Percentiles rank a stretch among this genome's conserved stretches.
Evolutionary conservation across 768 basidiomycete genomes (phyloP).

Genomic region (Trametes villosa): DNA sequence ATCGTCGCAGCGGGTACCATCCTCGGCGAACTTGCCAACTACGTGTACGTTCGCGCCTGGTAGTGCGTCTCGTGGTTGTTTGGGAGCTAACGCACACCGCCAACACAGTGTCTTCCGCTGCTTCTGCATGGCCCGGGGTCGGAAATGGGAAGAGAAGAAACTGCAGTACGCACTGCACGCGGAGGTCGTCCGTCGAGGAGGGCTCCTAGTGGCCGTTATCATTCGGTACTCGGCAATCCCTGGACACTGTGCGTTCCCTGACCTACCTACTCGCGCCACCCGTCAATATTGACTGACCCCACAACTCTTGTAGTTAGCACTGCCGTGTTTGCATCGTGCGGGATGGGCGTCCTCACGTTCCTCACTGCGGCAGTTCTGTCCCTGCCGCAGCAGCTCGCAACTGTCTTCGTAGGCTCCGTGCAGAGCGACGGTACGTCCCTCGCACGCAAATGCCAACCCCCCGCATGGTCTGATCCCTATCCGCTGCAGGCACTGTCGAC

Average conservation of each 20-base stretch:
- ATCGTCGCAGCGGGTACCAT: constrained; percentile 85
- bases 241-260: constrained; percentile 65
- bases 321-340: constrained; percentile 84
- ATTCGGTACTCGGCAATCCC: constrained; percentile 82
- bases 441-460: neutral
- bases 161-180: constrained; percentile 51
- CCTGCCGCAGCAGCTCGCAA: constrained; percentile 87
- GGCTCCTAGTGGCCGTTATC: constrained; percentile 79
- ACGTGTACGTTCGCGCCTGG: constrained; percentile 59
- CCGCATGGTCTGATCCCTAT: neutral
- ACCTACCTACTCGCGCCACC: neutral
- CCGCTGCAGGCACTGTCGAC: constrained; percentile 31
- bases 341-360: constrained; percentile 80
- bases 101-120: constrained; percentile 81
- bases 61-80: neutral
- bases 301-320: constrained; percentile 66
- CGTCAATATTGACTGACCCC: constrained; percentile 16
- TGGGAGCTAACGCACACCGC: neutral
- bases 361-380: constrained; percentile 77
- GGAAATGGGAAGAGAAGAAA: constrained; percentile 55
- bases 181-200: constrained; percentile 76
- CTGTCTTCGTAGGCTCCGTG: constrained; percentile 85
- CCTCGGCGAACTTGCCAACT: constrained; percentile 84
- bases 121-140: constrained; percentile 73
- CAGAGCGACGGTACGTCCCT: constrained; percentile 41